Base-by-base conservation (phyloP, 306 rosid species). In the Trifolium fragiferum region DNA sequence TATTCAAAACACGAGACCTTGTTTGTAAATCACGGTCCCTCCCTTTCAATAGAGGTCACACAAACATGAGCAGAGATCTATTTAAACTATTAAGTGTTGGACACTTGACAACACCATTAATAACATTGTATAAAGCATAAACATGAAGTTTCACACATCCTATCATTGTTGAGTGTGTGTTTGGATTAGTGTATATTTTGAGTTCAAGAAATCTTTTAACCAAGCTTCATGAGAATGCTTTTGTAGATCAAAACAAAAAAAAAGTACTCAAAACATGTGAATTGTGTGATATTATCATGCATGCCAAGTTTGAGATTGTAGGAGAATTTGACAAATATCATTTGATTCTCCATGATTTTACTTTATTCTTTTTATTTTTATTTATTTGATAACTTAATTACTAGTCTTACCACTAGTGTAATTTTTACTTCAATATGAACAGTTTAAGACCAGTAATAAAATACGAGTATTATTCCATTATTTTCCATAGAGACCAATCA, bases 1-100 rank as follows among this genome's bases (percentile, higher is more conserved):
- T 59, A 71, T 72, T 65, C 33, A 41, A 80, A 62, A 69, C 33
- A 50, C 43, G 40, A 35, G 30, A 76, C 20, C 70, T 50, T 67
- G 27, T 33, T 61, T 14, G n/a, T 76, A 41, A 7, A 70, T 46
- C 55, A 23, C 51, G 30, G 55, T 50, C 41, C 40, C 32, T 71
- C 15, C 20, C 64, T 65, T 79, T 51, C 43, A 62, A 21, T 44
- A 15, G 58, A 33, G 40, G 66, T 69, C 41, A 10, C 2, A 21
- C 12, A 55, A 8, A 47, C 11, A 40, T 2, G 16, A 59, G 73
- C 4, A 41, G 40, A 44, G 38, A 67, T 65, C 53, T 12, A 20
- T 53, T 7, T 64, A 21, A 50, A 64, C 13, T 18, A 19, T 10
- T 7, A 64, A 37, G 69, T 46, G 43, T 27, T 46, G 41, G 72